These are phyloP conservation scores for Exsudoporus frostii DNA, from an alignment of 768 basidiomycete genomes.

Conservation along the genomic window DNA sequence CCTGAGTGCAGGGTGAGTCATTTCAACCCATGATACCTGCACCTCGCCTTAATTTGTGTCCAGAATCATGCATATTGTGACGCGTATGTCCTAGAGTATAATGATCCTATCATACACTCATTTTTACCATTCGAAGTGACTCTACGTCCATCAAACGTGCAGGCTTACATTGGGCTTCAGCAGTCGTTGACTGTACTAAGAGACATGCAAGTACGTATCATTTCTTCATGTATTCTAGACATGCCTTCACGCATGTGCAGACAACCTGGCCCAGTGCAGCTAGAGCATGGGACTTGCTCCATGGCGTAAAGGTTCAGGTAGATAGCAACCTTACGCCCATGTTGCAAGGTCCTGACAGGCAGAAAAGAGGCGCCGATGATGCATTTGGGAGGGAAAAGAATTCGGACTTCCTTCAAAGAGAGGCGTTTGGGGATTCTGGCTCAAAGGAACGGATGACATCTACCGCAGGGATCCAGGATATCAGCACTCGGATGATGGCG, in stretches of 20 bases:
- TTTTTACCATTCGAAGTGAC: slow-evolving; percentile 47
- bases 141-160: slow-evolving; percentile 65
- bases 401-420: slow-evolving; percentile 43
- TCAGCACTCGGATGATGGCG: slow-evolving; percentile 65
- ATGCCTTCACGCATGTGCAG: slow-evolving; percentile 33
- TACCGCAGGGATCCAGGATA: slow-evolving; percentile 52
- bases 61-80: slow-evolving; percentile 80
- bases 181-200: slow-evolving; percentile 62
- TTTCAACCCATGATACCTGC: not conserved
- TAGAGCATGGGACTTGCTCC: slow-evolving; percentile 62
- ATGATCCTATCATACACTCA: slow-evolving; percentile 2
- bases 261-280: slow-evolving; percentile 69
- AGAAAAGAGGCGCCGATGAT: slow-evolving; percentile 58
- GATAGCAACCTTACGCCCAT: slow-evolving; percentile 38
- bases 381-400: slow-evolving; percentile 59
- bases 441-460: slow-evolving; percentile 25
- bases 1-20: slow-evolving; percentile 65
- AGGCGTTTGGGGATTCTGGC: slow-evolving; percentile 32
- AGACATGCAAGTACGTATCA: slow-evolving; percentile 57
- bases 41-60: slow-evolving; percentile 1
- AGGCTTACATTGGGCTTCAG: slow-evolving; percentile 62
- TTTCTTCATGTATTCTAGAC: not conserved
- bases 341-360: slow-evolving; percentile 40
- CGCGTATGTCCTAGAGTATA: slow-evolving; percentile 43
- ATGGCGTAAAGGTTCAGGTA: slow-evolving; percentile 60